phyloP scores from a whole-genome alignment of 495 filamentous ascomycete species.

The Schizothecium vesticola region DNA sequence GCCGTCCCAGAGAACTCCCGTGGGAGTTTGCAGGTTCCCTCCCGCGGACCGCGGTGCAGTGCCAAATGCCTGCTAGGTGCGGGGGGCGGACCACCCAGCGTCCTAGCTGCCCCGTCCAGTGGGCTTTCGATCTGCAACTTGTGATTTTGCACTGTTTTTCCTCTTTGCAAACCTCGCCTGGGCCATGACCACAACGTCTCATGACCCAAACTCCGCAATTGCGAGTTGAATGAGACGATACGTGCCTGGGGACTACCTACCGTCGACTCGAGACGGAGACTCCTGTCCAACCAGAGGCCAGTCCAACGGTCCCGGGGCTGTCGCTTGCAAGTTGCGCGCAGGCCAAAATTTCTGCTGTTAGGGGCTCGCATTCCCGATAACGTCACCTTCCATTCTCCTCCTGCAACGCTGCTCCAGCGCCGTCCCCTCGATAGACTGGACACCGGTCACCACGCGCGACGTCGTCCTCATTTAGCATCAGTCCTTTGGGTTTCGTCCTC shows the following conservation, averaged over 20 bases:
- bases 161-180: not conserved
- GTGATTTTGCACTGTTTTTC: not conserved
- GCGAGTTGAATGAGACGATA: not conserved
- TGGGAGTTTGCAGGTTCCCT: not conserved
- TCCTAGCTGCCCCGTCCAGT: not conserved
- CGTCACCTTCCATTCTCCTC: constrained; percentile 22
- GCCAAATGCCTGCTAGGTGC: not conserved
- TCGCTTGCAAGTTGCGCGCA: not conserved
- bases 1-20: not conserved
- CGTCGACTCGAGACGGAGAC: not conserved
- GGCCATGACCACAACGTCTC: not conserved
- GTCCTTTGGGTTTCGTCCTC: not conserved
- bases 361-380: constrained; percentile 20
- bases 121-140: not conserved
- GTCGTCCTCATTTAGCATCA: not conserved
- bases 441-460: not conserved
- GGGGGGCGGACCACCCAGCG: not conserved
- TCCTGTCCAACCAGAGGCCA: not conserved
- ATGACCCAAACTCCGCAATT: not conserved
- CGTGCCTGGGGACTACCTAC: not conserved
- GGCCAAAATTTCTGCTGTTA: constrained; percentile 16
- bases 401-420: not conserved
- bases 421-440: not conserved
- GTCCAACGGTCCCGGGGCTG: not conserved
- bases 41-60: not conserved